Percentiles rank a stretch among this genome's conserved stretches.
Conservation (phyloP, 768 basidiomycete species). For the Thelephora ganbajun region DNA sequence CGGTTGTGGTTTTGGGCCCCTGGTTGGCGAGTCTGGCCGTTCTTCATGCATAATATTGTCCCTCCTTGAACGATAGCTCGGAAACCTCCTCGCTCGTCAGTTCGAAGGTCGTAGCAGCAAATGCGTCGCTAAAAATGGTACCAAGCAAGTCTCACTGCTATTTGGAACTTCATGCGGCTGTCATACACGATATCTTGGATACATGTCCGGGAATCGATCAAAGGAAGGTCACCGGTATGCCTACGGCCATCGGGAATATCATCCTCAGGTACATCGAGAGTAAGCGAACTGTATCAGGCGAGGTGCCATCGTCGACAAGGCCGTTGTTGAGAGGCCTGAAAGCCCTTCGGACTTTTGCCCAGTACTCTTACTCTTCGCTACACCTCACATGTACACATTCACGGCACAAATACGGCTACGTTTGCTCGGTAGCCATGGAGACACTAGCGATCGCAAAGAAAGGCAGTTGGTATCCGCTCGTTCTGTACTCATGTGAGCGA, state of each 20-base stretch:
- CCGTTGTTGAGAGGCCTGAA: constrained; percentile 99
- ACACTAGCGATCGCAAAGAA: too few species aligned
- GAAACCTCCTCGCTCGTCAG: constrained; percentile 93
- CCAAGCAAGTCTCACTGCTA: constrained; percentile 99
- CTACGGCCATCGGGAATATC: constrained; percentile 97
- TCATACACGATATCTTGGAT: constrained; percentile 99
- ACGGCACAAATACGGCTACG: too few species aligned
- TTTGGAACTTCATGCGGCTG: constrained; percentile 90
- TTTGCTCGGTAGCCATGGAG: too few species aligned
- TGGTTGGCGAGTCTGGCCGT: constrained; percentile 98
- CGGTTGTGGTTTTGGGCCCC: constrained; percentile 99
- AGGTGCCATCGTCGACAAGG: constrained; percentile 95
- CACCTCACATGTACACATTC: too few species aligned
- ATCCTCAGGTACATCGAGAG: constrained; percentile 98
- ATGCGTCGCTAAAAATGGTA: constrained; percentile 94
- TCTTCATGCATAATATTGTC: constrained; percentile 98
- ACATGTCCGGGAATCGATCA: constrained; percentile 99
- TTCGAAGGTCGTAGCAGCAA: too few species aligned
- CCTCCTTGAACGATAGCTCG: constrained; percentile 96
- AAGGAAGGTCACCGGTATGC: constrained; percentile 99
- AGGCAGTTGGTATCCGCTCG: too few species aligned
- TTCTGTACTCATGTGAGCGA: too few species aligned
- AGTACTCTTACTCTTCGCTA: too few species aligned
- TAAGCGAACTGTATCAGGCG: constrained; percentile 94
- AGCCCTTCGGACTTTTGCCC: too few species aligned